Percentiles rank a stretch among this genome's conserved stretches.
Conservation (phyloP, 306 rosid genomes). For the Prunus dulcis region DNA sequence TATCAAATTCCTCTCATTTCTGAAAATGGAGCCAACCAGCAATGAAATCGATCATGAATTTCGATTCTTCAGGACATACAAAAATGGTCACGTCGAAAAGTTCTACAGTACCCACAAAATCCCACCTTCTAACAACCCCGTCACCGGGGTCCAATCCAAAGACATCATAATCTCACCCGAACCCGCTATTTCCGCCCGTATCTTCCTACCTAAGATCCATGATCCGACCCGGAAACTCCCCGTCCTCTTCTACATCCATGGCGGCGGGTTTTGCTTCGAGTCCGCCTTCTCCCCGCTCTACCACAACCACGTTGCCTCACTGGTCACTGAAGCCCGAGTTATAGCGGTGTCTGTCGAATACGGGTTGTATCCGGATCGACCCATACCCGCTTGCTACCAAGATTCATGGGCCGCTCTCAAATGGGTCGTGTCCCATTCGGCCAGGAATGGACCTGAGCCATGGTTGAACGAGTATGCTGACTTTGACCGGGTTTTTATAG, state of each 20-base stretch:
- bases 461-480: conserved; percentile 28
- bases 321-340: conserved; percentile 21
- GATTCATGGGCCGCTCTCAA: conserved; percentile 25
- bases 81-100: conserved; percentile 23
- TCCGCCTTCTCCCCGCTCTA: conserved; percentile 11
- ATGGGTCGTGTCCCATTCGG: conserved; percentile 20
- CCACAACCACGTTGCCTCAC: conserved; percentile 16
- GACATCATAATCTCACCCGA: conserved; percentile 20
- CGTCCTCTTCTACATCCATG: conserved; percentile 30
- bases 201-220: conserved; percentile 23
- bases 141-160: conserved; percentile 24
- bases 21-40: neutral
- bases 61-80: conserved; percentile 19
- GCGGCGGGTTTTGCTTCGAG: conserved; percentile 31
- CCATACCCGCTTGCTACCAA: conserved; percentile 27
- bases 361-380: conserved; percentile 26
- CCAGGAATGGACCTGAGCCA: conserved; percentile 10
- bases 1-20: neutral
- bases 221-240: conserved; percentile 21
- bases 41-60: conserved; percentile 12
- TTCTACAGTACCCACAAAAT: neutral
- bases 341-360: conserved; percentile 24
- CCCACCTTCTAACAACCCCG: conserved; percentile 17
- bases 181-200: conserved; percentile 25
- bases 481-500: conserved; percentile 10